Evolutionary conservation across 495 filamentous ascomycete species (phyloP).

Genomic region (Trichoderma gamsii): DNA sequence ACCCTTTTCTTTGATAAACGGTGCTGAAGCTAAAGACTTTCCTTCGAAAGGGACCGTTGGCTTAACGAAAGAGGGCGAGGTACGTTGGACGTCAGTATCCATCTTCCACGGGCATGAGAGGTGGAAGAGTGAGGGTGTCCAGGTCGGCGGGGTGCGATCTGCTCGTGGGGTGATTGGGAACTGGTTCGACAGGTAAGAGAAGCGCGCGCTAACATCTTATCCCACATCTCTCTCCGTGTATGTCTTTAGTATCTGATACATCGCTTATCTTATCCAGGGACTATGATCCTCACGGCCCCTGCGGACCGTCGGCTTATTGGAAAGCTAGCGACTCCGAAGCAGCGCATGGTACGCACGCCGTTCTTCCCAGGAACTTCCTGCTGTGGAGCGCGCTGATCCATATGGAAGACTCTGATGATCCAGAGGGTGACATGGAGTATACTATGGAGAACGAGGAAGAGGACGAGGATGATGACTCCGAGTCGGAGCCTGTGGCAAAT

Average conservation of each 20-base stretch:
- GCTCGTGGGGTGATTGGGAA: constrained; percentile 55
- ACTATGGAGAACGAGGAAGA: constrained; percentile 12
- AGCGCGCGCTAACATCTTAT: neutral
- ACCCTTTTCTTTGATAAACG: neutral
- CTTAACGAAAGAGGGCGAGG: constrained; percentile 55
- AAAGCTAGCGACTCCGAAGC: constrained; percentile 47
- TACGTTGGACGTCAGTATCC: constrained; percentile 60
- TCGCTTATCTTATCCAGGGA: constrained; percentile 32
- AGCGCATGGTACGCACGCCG: neutral
- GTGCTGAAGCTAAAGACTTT: constrained; percentile 14
- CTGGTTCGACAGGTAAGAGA: constrained; percentile 59
- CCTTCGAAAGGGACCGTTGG: constrained; percentile 41
- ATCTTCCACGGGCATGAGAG: constrained; percentile 55
- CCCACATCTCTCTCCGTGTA: neutral
- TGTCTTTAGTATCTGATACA: constrained; percentile 12
- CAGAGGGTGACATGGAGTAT: constrained; percentile 17
- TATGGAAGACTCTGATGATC: constrained; percentile 18
- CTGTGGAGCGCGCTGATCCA: constrained; percentile 2
- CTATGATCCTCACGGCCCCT: constrained; percentile 53
- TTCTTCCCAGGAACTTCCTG: neutral
- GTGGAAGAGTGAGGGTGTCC: constrained; percentile 61
- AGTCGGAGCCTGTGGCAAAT: constrained; percentile 10
- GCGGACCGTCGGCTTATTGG: constrained; percentile 63
- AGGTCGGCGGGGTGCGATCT: constrained; percentile 53
- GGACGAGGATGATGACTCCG: neutral